These are phyloP conservation scores for Berkeleyomyces rouxiae DNA, from an alignment of 2,329 filamentous ascomycete genomes.

Conservation along the genomic window DNA sequence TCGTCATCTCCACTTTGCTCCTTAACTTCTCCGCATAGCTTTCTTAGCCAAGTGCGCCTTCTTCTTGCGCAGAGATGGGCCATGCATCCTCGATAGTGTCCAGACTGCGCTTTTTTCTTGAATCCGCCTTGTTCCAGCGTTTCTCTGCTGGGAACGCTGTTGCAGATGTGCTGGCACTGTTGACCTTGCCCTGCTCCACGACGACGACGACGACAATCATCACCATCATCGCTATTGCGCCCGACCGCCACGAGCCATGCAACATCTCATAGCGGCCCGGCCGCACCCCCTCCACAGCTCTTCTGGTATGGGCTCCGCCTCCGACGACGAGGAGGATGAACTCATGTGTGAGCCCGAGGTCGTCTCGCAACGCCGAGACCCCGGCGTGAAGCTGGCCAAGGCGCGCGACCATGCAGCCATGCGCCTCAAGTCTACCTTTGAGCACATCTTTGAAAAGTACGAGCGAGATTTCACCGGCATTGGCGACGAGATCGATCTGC, in stretches of 20 bases:
- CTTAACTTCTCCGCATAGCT: background rate
- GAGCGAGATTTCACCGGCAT: conserved; percentile 64
- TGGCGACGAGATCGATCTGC: conserved; percentile 78
- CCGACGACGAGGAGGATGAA: conserved; percentile 31
- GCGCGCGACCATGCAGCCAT: conserved; percentile 50
- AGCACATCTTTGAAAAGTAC: conserved; percentile 81
- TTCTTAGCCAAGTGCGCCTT: background rate
- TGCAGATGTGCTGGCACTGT: background rate
- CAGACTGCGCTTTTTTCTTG: background rate
- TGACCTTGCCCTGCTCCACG: background rate
- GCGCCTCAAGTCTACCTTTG: conserved; percentile 68
- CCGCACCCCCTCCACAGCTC: background rate
- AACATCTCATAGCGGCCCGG: background rate
- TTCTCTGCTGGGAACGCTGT: background rate
- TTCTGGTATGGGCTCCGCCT: conserved; percentile 10
- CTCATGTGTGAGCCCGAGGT: conserved; percentile 31
- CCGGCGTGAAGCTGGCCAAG: conserved; percentile 40
- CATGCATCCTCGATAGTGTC: background rate
- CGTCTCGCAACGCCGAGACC: conserved; percentile 31
- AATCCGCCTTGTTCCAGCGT: background rate
- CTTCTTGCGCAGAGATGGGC: background rate
- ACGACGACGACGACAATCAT: background rate
- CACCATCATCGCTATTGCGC: background rate
- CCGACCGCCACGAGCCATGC: background rate
- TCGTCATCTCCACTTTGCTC: no score